Evolutionary conservation across 2,329 filamentous ascomycete genomes (phyloP).

Genomic region (Cytospora piceae): DNA sequence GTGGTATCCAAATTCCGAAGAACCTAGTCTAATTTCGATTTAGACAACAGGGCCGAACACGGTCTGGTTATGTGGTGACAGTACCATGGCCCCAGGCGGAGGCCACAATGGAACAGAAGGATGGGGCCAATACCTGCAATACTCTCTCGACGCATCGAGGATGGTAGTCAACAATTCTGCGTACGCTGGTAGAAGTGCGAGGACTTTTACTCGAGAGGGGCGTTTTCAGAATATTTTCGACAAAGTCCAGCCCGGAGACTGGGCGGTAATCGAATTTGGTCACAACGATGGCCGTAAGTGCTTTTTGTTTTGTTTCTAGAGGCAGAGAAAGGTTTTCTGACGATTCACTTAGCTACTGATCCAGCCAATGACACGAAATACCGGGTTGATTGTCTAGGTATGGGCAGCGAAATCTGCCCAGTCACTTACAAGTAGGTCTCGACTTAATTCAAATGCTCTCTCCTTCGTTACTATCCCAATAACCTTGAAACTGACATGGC

Average conservation of each 20-base stretch:
- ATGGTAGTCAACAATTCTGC: conserved; percentile 53
- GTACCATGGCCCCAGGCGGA: conserved; percentile 30
- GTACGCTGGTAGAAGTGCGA: conserved; percentile 55
- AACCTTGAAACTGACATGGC: background rate
- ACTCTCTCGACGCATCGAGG: conserved; percentile 26
- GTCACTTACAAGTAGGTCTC: conserved; percentile 20
- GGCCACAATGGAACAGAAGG: conserved; percentile 31
- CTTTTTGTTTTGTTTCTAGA: background rate
- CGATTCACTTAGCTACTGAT: conserved; percentile 38
- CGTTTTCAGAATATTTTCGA: conserved; percentile 53
- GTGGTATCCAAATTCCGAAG: background rate
- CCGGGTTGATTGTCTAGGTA: conserved; percentile 30
- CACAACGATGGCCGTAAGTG: conserved; percentile 55
- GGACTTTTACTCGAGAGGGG: conserved; percentile 58
- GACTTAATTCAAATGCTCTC: background rate
- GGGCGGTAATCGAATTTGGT: conserved; percentile 62
- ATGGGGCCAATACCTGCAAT: conserved; percentile 31
- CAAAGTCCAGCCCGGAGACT: conserved; percentile 51
- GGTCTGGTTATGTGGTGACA: conserved; percentile 30
- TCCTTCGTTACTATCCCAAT: background rate
- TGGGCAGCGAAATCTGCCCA: conserved; percentile 28
- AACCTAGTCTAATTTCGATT: background rate
- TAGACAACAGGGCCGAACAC: conserved; percentile 2
- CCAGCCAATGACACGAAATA: conserved; percentile 44
- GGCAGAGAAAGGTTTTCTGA: background rate